A percentile compares a stretch with the other conserved stretches of the same genome.
These are phyloP conservation scores for Lentinula lateritia DNA, from an alignment of 768 basidiomycete species.

Conservation along the genomic window DNA sequence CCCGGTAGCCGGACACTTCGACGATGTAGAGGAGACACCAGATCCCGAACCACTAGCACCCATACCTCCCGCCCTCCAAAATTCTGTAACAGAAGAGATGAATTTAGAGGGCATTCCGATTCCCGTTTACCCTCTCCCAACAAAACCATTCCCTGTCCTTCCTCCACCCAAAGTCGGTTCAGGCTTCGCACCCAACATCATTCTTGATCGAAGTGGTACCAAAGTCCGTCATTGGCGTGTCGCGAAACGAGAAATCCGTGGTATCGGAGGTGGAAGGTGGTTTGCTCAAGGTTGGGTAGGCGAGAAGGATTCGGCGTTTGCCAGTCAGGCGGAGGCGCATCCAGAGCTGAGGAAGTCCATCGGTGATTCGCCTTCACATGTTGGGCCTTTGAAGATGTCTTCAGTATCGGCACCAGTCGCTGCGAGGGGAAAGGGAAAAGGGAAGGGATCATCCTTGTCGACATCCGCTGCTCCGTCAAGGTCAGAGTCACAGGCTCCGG, in stretches of 20 bases:
- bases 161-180: slow-evolving; percentile 65
- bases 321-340: slow-evolving; percentile 26
- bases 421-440: slow-evolving; percentile 34
- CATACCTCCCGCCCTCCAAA: slow-evolving; percentile 15
- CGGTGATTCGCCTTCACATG: slow-evolving; percentile 24
- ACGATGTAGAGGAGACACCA: slow-evolving; percentile 34
- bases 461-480: slow-evolving; percentile 53
- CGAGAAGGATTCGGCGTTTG: slow-evolving; percentile 69
- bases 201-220: slow-evolving; percentile 57
- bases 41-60: slow-evolving; percentile 41
- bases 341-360: slow-evolving; percentile 22
- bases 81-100: slow-evolving; percentile 30
- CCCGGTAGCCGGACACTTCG: slow-evolving; percentile 48
- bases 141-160: slow-evolving; percentile 81
- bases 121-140: slow-evolving; percentile 72
- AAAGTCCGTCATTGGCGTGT: slow-evolving; percentile 69
- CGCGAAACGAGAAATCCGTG: slow-evolving; percentile 72
- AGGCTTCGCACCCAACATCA: slow-evolving; percentile 62
- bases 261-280: slow-evolving; percentile 83
- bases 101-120: slow-evolving; percentile 57
- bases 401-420: slow-evolving; percentile 43
- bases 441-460: slow-evolving; percentile 36
- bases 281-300: slow-evolving; percentile 80
- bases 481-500: slow-evolving; percentile 47
- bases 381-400: slow-evolving; percentile 30